Percentiles rank a stretch among this genome's conserved stretches.
Evolutionary conservation across 495 filamentous ascomycete genomes (phyloP).

Genomic region (Hypoxylon lienhwacheense): DNA sequence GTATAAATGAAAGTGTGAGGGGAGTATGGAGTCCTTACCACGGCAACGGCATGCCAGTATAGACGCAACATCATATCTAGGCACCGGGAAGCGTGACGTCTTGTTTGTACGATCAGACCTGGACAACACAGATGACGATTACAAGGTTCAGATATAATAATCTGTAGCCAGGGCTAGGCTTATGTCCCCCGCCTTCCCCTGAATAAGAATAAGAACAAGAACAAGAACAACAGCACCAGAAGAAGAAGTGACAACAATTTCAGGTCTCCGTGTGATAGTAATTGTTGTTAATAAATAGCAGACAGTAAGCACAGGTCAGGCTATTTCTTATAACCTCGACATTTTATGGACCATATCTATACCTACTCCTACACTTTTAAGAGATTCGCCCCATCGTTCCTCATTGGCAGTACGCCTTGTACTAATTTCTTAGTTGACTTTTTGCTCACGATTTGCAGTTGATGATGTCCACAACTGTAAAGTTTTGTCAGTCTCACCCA

Average conservation of each 20-base stretch:
- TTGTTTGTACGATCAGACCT: constrained; percentile 12
- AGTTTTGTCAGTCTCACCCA: constrained; percentile 32
- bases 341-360: neutral
- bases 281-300: constrained; percentile 5
- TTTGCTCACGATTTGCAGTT: constrained; percentile 53
- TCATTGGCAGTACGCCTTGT: neutral
- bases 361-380: constrained; percentile 1
- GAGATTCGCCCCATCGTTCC: constrained; percentile 1
- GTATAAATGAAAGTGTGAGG: constrained; percentile 88
- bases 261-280: too few relatives aligned
- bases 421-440: neutral
- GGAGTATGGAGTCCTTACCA: constrained; percentile 96
- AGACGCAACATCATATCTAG: neutral
- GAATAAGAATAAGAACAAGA: too few relatives aligned
- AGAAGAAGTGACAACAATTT: too few relatives aligned
- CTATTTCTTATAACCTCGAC: neutral
- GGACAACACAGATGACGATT: constrained; percentile 7
- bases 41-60: constrained; percentile 57
- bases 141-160: too few relatives aligned
- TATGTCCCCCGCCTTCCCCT: too few relatives aligned
- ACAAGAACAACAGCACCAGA: too few relatives aligned
- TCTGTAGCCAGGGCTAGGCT: too few relatives aligned
- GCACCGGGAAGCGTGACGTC: neutral
- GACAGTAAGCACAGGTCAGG: too few relatives aligned
- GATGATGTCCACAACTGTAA: constrained; percentile 61